phyloP scores from a whole-genome alignment of 1,139 yeast genomes.

The Zygotorulaspora mrakii region DNA sequence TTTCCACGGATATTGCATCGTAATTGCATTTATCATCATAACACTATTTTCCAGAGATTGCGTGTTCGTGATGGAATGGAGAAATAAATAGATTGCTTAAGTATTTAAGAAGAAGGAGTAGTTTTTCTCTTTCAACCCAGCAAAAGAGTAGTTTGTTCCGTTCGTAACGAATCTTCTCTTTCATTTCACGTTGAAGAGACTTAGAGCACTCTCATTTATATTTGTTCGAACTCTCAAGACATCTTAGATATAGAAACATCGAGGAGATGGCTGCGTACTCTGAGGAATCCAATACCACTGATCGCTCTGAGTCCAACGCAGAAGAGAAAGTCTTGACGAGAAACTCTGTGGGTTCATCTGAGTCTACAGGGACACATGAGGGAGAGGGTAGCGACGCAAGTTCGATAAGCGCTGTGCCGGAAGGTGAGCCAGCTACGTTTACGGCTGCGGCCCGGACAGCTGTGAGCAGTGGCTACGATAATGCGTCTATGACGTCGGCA shows the following conservation, averaged over 20 bases:
- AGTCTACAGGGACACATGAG: background rate
- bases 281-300: background rate
- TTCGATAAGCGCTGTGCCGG: conserved; percentile 9
- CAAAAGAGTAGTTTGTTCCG: no score
- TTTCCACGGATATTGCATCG: no score
- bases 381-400: background rate
- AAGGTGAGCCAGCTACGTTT: conserved; percentile 12
- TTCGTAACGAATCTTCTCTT: no score
- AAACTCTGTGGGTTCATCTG: background rate
- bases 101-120: no score
- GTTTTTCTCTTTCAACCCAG: no score
- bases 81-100: no score
- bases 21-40: no score
- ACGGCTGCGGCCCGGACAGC: conserved; percentile 1
- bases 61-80: no score
- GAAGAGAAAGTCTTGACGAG: conserved; percentile 1
- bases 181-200: no score
- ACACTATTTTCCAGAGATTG: no score
- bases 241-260: background rate
- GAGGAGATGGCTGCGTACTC: background rate
- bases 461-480: conserved; percentile 2
- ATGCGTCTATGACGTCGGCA: conserved; percentile 23
- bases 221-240: no score
- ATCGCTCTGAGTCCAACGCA: background rate
- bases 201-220: no score